phyloP scores from a whole-genome alignment of 306 rosid species.

The Sindora glabra region DNA sequence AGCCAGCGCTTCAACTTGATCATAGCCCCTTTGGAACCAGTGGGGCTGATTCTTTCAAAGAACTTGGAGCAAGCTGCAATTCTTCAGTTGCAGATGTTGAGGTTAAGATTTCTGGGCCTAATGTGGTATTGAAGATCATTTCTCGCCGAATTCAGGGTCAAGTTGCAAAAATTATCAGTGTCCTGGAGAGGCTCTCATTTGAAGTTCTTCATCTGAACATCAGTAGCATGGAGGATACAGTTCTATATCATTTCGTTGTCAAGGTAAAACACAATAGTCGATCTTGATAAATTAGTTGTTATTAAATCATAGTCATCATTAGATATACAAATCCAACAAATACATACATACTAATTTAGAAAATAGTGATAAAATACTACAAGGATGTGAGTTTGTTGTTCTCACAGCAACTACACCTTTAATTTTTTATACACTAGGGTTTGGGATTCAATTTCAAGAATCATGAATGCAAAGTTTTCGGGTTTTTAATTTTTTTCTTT shows the following conservation, averaged over 20 bases:
- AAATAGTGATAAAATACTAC: too few species aligned
- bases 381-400: too few species aligned
- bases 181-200: slow-evolving; percentile 67
- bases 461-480: too few species aligned
- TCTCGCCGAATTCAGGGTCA: slow-evolving; percentile 56
- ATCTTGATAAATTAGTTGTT: too few species aligned
- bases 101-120: slow-evolving; percentile 89
- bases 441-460: too few species aligned
- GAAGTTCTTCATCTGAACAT: slow-evolving; percentile 87
- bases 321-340: too few species aligned
- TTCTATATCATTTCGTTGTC: slow-evolving; percentile 72
- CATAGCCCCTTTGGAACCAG: slow-evolving; percentile 6
- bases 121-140: slow-evolving; percentile 60
- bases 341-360: too few species aligned
- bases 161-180: slow-evolving; percentile 51
- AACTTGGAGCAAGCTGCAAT: slow-evolving; percentile 74
- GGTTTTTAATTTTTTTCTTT: too few species aligned
- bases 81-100: slow-evolving; percentile 86
- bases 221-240: slow-evolving; percentile 88
- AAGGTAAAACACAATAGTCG: too few species aligned
- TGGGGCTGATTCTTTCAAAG: slow-evolving; percentile 32
- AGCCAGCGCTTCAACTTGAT: slow-evolving; percentile 22
- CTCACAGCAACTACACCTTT: too few species aligned
- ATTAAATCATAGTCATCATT: too few species aligned
- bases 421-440: too few species aligned